A percentile compares a stretch with the other conserved stretches of the same genome.
These are phyloP conservation scores for Ruellia speciosa DNA, from an alignment of 305 asterid species.

Conservation along the genomic window DNA sequence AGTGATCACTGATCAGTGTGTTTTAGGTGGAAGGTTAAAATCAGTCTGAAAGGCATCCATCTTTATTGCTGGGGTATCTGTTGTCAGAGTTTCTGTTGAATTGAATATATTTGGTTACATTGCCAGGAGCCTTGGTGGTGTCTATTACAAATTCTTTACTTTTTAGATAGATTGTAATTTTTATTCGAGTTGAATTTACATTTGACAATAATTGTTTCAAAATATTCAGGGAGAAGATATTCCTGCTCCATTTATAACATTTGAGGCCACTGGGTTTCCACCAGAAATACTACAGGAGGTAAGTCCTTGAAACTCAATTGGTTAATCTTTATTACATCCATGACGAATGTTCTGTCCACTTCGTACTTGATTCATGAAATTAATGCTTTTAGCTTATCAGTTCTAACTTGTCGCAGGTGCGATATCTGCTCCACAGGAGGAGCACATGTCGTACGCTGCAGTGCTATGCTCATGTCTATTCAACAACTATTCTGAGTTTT, in stretches of 20 bases:
- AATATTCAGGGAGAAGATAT: constrained; percentile 73
- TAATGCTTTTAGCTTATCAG: constrained; percentile 56
- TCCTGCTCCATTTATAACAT: constrained; percentile 87
- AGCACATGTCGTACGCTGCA: constrained; percentile 99
- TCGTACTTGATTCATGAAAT: constrained; percentile 28
- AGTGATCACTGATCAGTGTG: no score
- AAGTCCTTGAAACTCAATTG: constrained; percentile 27
- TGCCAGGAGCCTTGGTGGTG: constrained; percentile 8
- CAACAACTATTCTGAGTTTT: constrained; percentile 77
- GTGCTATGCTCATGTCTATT: constrained; percentile 78
- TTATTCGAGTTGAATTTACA: constrained; percentile 13
- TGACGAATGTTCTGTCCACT: constrained; percentile 18
- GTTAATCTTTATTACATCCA: constrained; percentile 10
- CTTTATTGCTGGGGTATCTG: no score
- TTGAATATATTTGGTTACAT: not conserved
- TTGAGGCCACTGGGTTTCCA: constrained; percentile 85
- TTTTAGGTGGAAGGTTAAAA: not conserved
- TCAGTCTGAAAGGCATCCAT: not conserved
- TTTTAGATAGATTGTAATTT: constrained; percentile 9
- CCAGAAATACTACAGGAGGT: constrained; percentile 52
- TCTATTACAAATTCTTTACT: constrained; percentile 14
- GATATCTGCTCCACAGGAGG: constrained; percentile 99
- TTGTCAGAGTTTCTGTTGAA: not conserved
- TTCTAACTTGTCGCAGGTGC: constrained; percentile 99
- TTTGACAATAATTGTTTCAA: constrained; percentile 3